These are phyloP conservation scores for Exophiala bonariae DNA, from an alignment of 2,329 filamentous ascomycete genomes.

Conservation along the genomic window DNA sequence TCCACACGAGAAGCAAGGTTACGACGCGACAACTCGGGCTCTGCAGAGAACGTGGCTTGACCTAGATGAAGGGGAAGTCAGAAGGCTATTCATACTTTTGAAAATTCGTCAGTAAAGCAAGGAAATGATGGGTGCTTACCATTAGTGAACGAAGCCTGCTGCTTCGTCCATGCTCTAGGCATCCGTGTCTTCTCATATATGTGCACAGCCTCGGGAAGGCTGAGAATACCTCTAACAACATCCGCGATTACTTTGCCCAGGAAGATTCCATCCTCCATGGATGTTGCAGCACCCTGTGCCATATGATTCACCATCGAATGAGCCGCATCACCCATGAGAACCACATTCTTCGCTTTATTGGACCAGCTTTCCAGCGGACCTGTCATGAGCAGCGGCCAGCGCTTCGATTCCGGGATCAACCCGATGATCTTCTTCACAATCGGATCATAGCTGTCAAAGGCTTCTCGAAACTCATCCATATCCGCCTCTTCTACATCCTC, in stretches of 20 bases:
- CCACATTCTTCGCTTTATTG: conserved; percentile 41
- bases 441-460: conserved; percentile 22
- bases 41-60: not conserved
- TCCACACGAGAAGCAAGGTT: not conserved
- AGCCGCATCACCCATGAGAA: conserved; percentile 39
- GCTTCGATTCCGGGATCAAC: conserved; percentile 38
- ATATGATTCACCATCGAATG: conserved; percentile 48
- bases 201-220: conserved; percentile 35
- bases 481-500: conserved; percentile 22
- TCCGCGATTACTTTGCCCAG: conserved; percentile 38
- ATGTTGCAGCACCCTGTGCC: conserved; percentile 46
- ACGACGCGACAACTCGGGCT: not conserved
- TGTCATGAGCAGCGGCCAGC: conserved; percentile 48
- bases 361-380: conserved; percentile 44
- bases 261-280: conserved; percentile 47
- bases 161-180: conserved; percentile 44
- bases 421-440: conserved; percentile 16
- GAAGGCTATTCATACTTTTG: too few relatives aligned
- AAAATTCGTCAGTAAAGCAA: too few relatives aligned
- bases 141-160: conserved; percentile 37
- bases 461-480: conserved; percentile 16
- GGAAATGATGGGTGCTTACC: not conserved
- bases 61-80: not conserved
- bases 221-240: conserved; percentile 36
- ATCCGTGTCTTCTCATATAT: conserved; percentile 45